Base-by-base conservation (phyloP, 495 filamentous ascomycete genomes). In the Podospora fimiseda region DNA sequence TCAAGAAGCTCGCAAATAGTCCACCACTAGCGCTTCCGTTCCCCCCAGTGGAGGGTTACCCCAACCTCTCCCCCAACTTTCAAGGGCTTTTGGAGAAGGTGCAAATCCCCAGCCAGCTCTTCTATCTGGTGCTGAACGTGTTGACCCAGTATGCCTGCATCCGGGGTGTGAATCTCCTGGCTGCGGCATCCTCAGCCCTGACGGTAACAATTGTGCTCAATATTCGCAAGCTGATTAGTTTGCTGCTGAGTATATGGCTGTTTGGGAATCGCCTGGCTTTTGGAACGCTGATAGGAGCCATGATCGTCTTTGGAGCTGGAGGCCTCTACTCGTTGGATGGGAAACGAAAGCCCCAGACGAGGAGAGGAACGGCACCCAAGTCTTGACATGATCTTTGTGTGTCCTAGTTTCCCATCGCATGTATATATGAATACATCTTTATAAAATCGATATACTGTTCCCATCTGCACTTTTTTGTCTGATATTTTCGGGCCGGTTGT, bases 151-250 rank as follows among this genome's bases (percentile, higher is more conserved):
- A 95, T 62, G 75, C 87, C 16, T 98, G 93, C 65, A 95, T 97
- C 55, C 86, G 90, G 3, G 93, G 93, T 1, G 93, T 98, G 30
- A 96, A 98, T 59, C 78, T 95, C 16, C 75, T 98, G 3, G 88
- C 86, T 1, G 87, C 90, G 0, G 83, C 84, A 42, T 86, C 88
- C 2, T 90, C 92, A 14, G 95, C 93, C 0, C 74, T 98, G 46
- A 96, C 92, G 0, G 93, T 98, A 14, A 96, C 92, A 1, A 93
- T 98, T 39, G 88, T 96, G 27, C 77, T 98, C 21, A 98, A 97
- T 66, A 85, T 98, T 44, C 79, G 93, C 60, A 98, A 98, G 69
- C 74, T 98, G n/a, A 84, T 94, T 16, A 94, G 89, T 53, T 77
- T 97, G 50, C 65, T 96, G 55, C 61, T 97, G 37, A 96, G 92